phyloP scores from a whole-genome alignment of 2,329 filamentous ascomycete genomes.

The Trichophyton rubrum region DNA sequence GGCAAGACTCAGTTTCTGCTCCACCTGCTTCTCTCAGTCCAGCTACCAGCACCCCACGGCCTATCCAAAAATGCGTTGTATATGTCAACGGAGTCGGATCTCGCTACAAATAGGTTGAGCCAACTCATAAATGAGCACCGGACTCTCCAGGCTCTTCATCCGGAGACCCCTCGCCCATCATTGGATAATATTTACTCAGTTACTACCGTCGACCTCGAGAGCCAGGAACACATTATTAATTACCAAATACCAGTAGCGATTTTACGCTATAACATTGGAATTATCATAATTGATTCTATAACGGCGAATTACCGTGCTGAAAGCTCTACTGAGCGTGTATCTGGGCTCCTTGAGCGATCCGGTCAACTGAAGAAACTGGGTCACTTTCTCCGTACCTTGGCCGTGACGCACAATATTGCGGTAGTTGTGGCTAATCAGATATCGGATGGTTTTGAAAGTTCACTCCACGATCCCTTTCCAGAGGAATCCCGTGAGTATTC shows the following conservation, averaged over 20 bases:
- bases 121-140: conserved; percentile 65
- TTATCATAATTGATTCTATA: conserved; percentile 80
- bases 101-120: conserved; percentile 67
- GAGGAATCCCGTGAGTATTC: conserved; percentile 4
- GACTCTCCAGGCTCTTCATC: conserved; percentile 37
- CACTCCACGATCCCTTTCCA: conserved; percentile 12
- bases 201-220: conserved; percentile 76
- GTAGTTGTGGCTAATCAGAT: conserved; percentile 94
- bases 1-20: conserved; percentile 94
- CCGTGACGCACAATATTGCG: conserved; percentile 60
- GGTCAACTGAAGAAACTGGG: conserved; percentile 65
- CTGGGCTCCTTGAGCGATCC: conserved; percentile 58
- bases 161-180: conserved; percentile 41
- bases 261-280: conserved; percentile 59
- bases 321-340: conserved; percentile 35
- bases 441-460: conserved; percentile 61
- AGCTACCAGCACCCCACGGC: conserved; percentile 63
- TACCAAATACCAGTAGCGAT: conserved; percentile 87
- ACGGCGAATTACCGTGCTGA: conserved; percentile 93
- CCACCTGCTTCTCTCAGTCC: conserved; percentile 67
- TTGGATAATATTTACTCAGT: conserved; percentile 69
- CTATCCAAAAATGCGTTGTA: conserved; percentile 69
- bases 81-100: conserved; percentile 79
- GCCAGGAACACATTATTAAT: conserved; percentile 85
- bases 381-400: conserved; percentile 61